These are phyloP conservation scores for Scheffersomyces illinoinensis DNA, from an alignment of 1,139 yeast species.

Conservation along the genomic window DNA sequence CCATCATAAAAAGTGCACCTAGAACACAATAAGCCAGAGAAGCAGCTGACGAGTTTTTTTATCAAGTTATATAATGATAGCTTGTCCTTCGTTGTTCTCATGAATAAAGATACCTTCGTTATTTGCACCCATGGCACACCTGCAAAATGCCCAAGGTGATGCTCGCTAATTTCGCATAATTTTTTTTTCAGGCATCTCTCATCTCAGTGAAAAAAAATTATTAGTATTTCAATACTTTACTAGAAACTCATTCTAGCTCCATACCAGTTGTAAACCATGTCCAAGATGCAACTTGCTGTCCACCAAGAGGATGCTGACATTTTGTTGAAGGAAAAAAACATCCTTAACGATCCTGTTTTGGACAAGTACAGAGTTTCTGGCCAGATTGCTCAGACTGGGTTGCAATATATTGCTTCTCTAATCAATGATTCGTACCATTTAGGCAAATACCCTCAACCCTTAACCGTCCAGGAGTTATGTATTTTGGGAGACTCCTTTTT, in stretches of 20 bases:
- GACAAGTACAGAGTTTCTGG: constrained; percentile 91
- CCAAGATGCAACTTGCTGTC: constrained; percentile 59
- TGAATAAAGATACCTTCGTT: too few relatives aligned
- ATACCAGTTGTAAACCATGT: not conserved
- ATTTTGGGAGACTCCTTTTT: constrained; percentile 77
- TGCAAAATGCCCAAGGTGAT: not conserved
- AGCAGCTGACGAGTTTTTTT: too few relatives aligned
- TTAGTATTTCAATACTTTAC: not conserved
- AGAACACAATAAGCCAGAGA: too few relatives aligned
- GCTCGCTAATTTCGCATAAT: not conserved
- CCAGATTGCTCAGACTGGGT: constrained; percentile 84
- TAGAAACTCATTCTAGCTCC: not conserved
- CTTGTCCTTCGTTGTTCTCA: not conserved
- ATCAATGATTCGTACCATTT: constrained; percentile 73
- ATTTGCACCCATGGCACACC: not conserved
- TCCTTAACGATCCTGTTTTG: constrained; percentile 58
- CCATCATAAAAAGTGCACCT: too few relatives aligned
- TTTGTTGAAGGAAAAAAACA: constrained; percentile 73
- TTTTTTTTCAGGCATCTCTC: not conserved
- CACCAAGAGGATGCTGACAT: constrained; percentile 73
- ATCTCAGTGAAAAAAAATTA: constrained; percentile 3
- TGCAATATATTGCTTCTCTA: constrained; percentile 63
- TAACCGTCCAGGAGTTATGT: constrained; percentile 73
- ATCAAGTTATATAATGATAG: too few relatives aligned
- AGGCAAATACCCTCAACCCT: constrained; percentile 41